Percentiles rank a stretch among this genome's conserved stretches.
These are phyloP conservation scores for Trametes cinnabarina DNA, from an alignment of 768 basidiomycete genomes.

Conservation along the genomic window DNA sequence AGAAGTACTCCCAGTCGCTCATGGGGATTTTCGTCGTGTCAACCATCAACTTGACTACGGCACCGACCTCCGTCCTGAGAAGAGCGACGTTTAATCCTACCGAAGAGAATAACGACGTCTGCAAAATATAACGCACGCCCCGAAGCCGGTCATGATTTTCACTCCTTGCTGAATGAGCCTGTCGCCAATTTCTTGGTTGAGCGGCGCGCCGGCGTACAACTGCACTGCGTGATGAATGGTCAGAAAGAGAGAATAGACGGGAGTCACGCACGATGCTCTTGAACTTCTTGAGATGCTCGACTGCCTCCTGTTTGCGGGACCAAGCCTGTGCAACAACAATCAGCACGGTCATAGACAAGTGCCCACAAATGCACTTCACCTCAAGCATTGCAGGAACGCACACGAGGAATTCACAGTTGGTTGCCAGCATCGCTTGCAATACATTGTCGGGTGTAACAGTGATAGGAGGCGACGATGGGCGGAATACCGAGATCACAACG, in stretches of 20 bases:
- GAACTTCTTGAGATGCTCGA: slow-evolving; percentile 12
- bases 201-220: slow-evolving; percentile 40
- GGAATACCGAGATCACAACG: slow-evolving; percentile 19
- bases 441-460: slow-evolving; percentile 25
- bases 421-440: slow-evolving; percentile 7
- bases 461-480: slow-evolving; percentile 23
- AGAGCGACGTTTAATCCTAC: no score
- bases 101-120: neutral
- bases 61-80: slow-evolving; percentile 22
- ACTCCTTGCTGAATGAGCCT: slow-evolving; percentile 34
- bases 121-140: slow-evolving; percentile 29
- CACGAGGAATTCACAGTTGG: slow-evolving; percentile 10
- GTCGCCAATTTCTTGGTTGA: slow-evolving; percentile 37
- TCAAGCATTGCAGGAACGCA: slow-evolving; percentile 30
- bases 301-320: slow-evolving; percentile 13
- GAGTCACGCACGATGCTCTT: slow-evolving; percentile 12
- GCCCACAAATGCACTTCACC: slow-evolving; percentile 11
- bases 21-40: neutral
- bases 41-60: neutral
- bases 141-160: slow-evolving; percentile 34
- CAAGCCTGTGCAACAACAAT: slow-evolving; percentile 18
- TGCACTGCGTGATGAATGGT: slow-evolving; percentile 7
- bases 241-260: neutral
- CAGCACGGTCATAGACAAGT: neutral
- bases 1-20: slow-evolving; percentile 37